Conservation (phyloP, 495 filamentous ascomycete genomes). For the Penicillium odoratum region DNA sequence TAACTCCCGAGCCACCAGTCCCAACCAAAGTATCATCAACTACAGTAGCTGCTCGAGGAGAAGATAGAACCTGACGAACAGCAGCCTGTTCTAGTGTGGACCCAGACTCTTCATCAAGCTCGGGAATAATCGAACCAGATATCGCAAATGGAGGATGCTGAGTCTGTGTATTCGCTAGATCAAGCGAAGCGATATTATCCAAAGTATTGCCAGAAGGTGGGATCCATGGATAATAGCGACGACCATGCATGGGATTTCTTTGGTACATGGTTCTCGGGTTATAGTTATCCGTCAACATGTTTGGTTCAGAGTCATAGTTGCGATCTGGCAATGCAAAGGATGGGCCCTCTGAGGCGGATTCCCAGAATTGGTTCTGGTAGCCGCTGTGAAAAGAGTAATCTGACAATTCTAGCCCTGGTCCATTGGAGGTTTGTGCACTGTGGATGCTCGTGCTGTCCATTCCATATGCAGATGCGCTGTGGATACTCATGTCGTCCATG, state of each 20-base stretch:
- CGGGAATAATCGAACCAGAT: not conserved
- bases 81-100: not conserved
- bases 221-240: not conserved
- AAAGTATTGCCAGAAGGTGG: not conserved
- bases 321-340: conserved; percentile 2
- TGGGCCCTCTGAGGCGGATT: not conserved
- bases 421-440: not conserved
- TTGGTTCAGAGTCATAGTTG: conserved; percentile 3
- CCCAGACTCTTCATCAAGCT: not conserved
- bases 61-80: conserved; percentile 1
- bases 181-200: conserved; percentile 4
- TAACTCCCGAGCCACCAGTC: not conserved
- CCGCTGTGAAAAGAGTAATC: not conserved
- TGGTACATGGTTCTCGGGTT: not conserved
- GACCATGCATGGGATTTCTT: not conserved
- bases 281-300: not conserved
- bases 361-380: not conserved
- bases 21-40: not conserved
- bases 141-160: not conserved
- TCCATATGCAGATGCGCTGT: not conserved
- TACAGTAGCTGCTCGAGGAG: not conserved
- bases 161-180: not conserved
- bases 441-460: not conserved
- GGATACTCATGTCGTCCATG: not conserved
- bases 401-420: not conserved